Base-by-base conservation (phyloP, 2,329 filamentous ascomycete genomes). In the Botrytis byssoidea region DNA sequence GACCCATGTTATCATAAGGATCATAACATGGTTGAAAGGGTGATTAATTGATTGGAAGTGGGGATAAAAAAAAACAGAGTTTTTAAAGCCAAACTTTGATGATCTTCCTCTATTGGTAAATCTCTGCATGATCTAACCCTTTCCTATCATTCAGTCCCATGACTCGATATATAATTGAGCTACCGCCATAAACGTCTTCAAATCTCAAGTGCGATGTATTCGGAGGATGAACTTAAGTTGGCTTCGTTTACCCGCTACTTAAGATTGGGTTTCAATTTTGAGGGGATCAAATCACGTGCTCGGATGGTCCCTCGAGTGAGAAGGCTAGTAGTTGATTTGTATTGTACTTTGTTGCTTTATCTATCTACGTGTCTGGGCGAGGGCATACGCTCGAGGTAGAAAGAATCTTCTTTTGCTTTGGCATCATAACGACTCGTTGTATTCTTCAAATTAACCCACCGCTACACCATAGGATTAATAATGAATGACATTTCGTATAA, bases 71-170 rank as follows among this genome's bases (percentile, higher is more conserved):
- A 37, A 44, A 67, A 57, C 10, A 59, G 40, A 46, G 20, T 48
- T 70, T 70, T 67, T 48, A 42, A 70, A 64, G 68, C 68, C 29
- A 63, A 60, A 61, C 20, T 35, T 37, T 22, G 46, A 64, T 64
- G 64, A 74, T 75, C 68, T 40, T 74, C 69, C 65, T 72, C 48
- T 40, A 65, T 74, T 69, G 48, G 64, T 63, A 63, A 40, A 55
- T 55, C n/a, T 55, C 46, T 67, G 46, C 65, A 67, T 29, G 8
- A 25, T 40, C 65, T 55, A 63, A 70, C 51, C 68, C 46, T 64
- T 44, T 46, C n/a, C 12, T 35, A 9, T 14, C 22, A 29, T 55
- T n/a, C 44, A 51, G 40, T 55, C 35, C 35, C 46, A 67, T 55
- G 46, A 40, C 46, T 67, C 65, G 35, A 44, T 37, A 20, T 42